A percentile compares a stretch with the other conserved stretches of the same genome.
Conservation (phyloP, 2,329 filamentous ascomycete genomes). For the Blastomyces emzantsi region DNA sequence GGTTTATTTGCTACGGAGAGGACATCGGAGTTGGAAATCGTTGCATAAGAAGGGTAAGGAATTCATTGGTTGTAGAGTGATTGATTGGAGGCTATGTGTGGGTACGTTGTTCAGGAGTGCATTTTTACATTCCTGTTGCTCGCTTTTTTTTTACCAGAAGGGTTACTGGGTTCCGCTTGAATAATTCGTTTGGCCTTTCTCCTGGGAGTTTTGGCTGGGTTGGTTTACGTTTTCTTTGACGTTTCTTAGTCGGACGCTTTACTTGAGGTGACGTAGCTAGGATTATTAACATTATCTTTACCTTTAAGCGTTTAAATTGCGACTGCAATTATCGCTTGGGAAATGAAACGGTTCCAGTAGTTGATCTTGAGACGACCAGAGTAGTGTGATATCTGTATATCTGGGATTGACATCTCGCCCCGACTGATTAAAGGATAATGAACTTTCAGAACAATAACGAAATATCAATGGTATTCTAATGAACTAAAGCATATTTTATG, state of each 20-base stretch:
- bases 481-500: not conserved
- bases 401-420: not conserved
- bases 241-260: not conserved
- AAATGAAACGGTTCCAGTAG: not conserved
- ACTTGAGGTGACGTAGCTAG: not conserved
- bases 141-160: not conserved
- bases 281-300: not conserved
- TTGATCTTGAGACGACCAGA: not conserved
- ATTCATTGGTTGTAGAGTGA: constrained; percentile 21
- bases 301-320: not conserved
- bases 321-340: not conserved
- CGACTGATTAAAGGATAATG: not conserved
- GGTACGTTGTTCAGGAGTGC: not conserved
- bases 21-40: constrained; percentile 37
- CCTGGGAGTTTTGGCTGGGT: not conserved
- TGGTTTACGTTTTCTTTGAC: not conserved
- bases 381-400: not conserved
- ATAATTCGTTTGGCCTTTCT: not conserved
- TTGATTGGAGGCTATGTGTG: not conserved
- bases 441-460: not conserved
- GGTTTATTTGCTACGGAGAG: constrained; percentile 39
- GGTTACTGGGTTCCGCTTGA: not conserved
- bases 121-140: not conserved
- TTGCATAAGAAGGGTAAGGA: constrained; percentile 14
- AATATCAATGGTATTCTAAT: not conserved